phyloP scores from a whole-genome alignment of 352 stramenopile genomes.

The Pythium scleroteichum region DNA sequence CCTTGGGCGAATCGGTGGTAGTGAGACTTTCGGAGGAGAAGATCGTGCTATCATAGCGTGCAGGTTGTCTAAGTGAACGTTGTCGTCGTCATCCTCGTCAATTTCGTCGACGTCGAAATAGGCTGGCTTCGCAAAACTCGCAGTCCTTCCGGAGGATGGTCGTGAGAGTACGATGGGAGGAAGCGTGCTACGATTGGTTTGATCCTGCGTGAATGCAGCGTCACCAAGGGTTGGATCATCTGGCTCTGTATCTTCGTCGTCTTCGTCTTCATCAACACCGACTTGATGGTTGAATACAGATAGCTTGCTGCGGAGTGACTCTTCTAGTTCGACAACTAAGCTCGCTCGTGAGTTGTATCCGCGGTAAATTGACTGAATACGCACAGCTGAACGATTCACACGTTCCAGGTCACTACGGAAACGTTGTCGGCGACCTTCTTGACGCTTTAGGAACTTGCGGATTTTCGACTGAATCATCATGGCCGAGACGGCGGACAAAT shows the following conservation, averaged over 20 bases:
- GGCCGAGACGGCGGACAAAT: conserved; percentile 53
- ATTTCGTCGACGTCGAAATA: not conserved
- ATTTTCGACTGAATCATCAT: conserved; percentile 77
- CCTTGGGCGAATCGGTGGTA: conserved; percentile 26
- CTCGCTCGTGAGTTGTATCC: conserved; percentile 59
- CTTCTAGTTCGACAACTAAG: conserved; percentile 35
- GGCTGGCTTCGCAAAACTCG: not conserved
- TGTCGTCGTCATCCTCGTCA: conserved; percentile 18
- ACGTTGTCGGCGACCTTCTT: conserved; percentile 41
- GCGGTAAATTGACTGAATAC: conserved; percentile 70
- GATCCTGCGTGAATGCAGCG: too few species aligned
- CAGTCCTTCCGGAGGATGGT: not conserved
- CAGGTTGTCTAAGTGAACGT: conserved; percentile 10
- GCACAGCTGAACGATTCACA: conserved; percentile 59
- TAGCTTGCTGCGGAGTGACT: not conserved
- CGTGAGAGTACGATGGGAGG: not conserved
- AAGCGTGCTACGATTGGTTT: not conserved
- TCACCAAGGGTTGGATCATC: not conserved
- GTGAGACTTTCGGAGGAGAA: not conserved
- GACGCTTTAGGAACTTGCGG: conserved; percentile 48
- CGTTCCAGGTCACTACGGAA: conserved; percentile 58
- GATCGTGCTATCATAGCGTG: conserved; percentile 16
- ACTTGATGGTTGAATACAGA: not conserved
- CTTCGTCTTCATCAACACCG: not conserved
- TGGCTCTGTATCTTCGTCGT: not conserved